Evolutionary conservation across 805 yeast genomes (phyloP).

Genomic region (Komagataella ulmi): DNA sequence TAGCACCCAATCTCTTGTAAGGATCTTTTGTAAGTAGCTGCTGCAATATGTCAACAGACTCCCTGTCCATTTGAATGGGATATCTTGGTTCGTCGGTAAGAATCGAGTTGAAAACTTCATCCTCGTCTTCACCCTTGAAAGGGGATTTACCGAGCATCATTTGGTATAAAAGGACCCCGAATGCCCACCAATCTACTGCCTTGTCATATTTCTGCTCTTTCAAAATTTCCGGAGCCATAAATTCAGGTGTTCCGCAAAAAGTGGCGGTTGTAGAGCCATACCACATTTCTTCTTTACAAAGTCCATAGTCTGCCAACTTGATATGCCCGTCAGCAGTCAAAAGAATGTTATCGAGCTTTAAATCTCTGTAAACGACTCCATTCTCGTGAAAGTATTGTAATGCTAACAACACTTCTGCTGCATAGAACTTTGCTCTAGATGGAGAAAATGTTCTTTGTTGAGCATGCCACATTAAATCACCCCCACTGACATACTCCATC

Average conservation of each 20-base stretch:
- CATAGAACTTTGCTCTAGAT: slow-evolving; percentile 90
- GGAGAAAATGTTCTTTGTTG: slow-evolving; percentile 85
- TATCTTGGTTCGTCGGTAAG: slow-evolving; percentile 92
- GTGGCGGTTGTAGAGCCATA: slow-evolving; percentile 75
- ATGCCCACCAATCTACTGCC: slow-evolving; percentile 99
- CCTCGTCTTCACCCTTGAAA: slow-evolving; percentile 78
- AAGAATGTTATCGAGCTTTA: slow-evolving; percentile 88
- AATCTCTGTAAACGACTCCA: slow-evolving; percentile 92
- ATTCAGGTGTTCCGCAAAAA: slow-evolving; percentile 98
- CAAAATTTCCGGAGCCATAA: slow-evolving; percentile 97
- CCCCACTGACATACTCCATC: slow-evolving; percentile 96
- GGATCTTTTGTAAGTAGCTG: slow-evolving; percentile 88
- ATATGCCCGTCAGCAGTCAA: slow-evolving; percentile 87
- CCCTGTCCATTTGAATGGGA: slow-evolving; percentile 95
- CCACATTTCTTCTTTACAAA: slow-evolving; percentile 74
- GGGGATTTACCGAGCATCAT: slow-evolving; percentile 96
- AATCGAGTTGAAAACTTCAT: slow-evolving; percentile 94
- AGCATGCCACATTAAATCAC: slow-evolving; percentile 99
- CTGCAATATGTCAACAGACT: slow-evolving; percentile 88
- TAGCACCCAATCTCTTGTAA: slow-evolving; percentile 66
- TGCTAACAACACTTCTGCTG: slow-evolving; percentile 89
- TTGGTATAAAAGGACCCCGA: slow-evolving; percentile 91
- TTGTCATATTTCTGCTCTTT: slow-evolving; percentile 87
- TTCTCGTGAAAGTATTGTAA: slow-evolving; percentile 88
- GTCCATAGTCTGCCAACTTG: slow-evolving; percentile 93